A percentile compares a stretch with the other conserved stretches of the same genome.
Conservation (phyloP, 2,329 filamentous ascomycete species). For the Tolypocladium amazonense region DNA sequence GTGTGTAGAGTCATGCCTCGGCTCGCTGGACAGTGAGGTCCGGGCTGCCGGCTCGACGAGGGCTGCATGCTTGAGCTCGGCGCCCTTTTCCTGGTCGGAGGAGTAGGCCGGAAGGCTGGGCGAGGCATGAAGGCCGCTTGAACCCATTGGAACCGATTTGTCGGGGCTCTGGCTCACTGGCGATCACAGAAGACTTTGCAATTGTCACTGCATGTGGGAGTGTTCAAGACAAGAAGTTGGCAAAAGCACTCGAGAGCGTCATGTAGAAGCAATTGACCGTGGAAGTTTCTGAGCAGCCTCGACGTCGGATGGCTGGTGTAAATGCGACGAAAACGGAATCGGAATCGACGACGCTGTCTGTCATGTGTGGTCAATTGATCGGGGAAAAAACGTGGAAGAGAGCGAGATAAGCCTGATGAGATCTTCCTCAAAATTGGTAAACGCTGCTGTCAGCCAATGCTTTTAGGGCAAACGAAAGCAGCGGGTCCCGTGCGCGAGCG, state of each 20-base stretch:
- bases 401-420: not conserved
- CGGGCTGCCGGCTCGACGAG: not conserved
- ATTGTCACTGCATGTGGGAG: not conserved
- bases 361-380: not conserved
- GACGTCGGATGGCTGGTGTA: not conserved
- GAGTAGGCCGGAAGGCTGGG: not conserved
- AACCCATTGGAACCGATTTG: not conserved
- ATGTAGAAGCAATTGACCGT: not conserved
- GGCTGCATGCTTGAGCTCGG: not conserved
- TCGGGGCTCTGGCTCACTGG: not conserved
- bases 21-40: slow-evolving; percentile 7
- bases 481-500: not conserved
- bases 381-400: not conserved
- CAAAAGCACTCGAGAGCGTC: not conserved
- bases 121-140: not conserved
- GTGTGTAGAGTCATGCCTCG: slow-evolving; percentile 31
- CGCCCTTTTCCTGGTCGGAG: not conserved
- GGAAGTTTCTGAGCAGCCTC: not conserved
- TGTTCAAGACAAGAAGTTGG: not conserved
- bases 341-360: not conserved
- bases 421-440: not conserved
- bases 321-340: not conserved
- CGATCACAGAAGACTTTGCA: not conserved
- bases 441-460: not conserved
- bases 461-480: not conserved